Evolutionary conservation across 177 flowering plant genomes (phyloP).

Genomic region (Vitis hybrid): DNA sequence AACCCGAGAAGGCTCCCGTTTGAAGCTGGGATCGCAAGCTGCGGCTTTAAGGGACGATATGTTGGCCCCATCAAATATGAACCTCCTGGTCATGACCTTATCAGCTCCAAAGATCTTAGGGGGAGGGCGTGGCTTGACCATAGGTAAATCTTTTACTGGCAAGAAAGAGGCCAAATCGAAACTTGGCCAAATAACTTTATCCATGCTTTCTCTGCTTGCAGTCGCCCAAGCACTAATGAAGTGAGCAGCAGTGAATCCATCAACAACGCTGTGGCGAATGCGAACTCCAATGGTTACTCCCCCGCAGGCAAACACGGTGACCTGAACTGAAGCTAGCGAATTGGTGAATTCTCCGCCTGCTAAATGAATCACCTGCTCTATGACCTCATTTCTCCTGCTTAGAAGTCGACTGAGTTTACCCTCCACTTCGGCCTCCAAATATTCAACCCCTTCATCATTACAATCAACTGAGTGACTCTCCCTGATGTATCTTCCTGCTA

Average conservation of each 20-base stretch:
- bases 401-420: not conserved
- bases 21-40: not conserved
- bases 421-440: conserved; percentile 4
- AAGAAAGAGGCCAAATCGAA: not conserved
- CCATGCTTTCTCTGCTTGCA: not conserved
- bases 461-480: conserved; percentile 3
- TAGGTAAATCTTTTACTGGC: not conserved
- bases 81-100: not conserved
- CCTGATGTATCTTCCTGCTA: conserved; percentile 17
- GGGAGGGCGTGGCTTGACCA: not conserved
- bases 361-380: not conserved
- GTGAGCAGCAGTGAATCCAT: not conserved
- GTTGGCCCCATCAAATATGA: not conserved
- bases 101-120: too few species aligned
- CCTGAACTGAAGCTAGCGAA: conserved; percentile 4
- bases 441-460: conserved; percentile 17
- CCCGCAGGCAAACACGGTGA: conserved; percentile 9
- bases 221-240: conserved; percentile 8
- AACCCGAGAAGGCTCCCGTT: not conserved
- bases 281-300: conserved; percentile 4
- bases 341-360: not conserved
- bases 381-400: not conserved
- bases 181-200: not conserved
- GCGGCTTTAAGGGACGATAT: not conserved
- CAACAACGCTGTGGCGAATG: not conserved